Evolutionary conservation across 257 asterid genomes (phyloP), one percentile per base, ranked within the genome.

Genomic region (Jacaranda copaia): DNA sequence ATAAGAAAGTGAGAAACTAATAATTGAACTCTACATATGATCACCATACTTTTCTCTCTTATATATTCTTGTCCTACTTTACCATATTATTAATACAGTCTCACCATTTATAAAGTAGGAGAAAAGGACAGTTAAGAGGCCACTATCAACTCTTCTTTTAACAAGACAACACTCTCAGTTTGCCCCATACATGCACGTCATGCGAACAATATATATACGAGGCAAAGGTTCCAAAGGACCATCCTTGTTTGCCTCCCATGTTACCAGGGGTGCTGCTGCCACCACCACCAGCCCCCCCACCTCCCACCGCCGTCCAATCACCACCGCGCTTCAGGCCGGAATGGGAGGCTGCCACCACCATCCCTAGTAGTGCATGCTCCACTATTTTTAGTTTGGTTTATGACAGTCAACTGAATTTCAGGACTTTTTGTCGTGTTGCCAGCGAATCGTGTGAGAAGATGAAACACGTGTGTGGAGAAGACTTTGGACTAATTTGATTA

Each of bases 221-320:
- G 81, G 53, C 75, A 83, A 80, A 42, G 60, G 75, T 73, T 56
- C 68, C 75, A 52, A 68, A 64, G 76, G 86, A 82, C 88, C 91
- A 84, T 90, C 90, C 90, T 74, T 80, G 83, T 86, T 88, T 90
- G 92, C 87, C 81, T 80, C 92, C 92, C 95, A 78, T 84, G 87
- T 86, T 82, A 81, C 72, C 82, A 65, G 95, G 96, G 84, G 70
- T 40, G 82, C 19, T 77, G 83, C 85, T 43, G 64, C 85, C 79
- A 70, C 72, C 79, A 59, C 72, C 79, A 42, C 69, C n/a, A n/a
- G n/a, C n/a, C n/a, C 79, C 12, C 40, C 58, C 77, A 18, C 61
- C 74, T 55, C 62, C 63, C 15, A 25, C 66, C 68, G 38, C 40
- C 49, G 69, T 61, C 77, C 84, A 46, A 48, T 55, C 13, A 19